phyloP scores from a whole-genome alignment of 2,329 filamentous ascomycete species.

The Claviceps maximensis region DNA sequence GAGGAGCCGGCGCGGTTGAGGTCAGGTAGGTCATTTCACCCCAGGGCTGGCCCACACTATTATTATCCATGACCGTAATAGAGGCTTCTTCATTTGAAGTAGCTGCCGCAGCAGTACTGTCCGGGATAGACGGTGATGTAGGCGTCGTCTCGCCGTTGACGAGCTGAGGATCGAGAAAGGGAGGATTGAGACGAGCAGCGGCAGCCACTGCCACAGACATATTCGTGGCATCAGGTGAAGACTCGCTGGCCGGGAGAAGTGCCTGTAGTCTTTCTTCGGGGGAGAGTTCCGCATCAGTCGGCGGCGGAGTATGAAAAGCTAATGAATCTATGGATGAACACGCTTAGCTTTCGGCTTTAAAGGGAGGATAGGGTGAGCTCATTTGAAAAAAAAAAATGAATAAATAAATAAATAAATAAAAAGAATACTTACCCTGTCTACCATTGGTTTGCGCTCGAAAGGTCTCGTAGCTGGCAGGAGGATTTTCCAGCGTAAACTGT shows the following conservation, averaged over 20 bases:
- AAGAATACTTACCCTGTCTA: conserved; percentile 13
- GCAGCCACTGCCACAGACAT: conserved; percentile 44
- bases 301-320: conserved; percentile 13
- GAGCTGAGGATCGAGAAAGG: conserved; percentile 40
- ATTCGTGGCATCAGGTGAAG: conserved; percentile 31
- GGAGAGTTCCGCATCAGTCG: conserved; percentile 22
- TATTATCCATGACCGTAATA: conserved; percentile 9
- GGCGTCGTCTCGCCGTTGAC: conserved; percentile 18
- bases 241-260: conserved; percentile 24
- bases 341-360: background rate
- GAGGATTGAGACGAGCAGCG: conserved; percentile 39
- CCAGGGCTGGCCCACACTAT: conserved; percentile 31
- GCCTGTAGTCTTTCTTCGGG: conserved; percentile 39
- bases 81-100: conserved; percentile 10
- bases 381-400: background rate
- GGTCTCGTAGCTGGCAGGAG: conserved; percentile 34
- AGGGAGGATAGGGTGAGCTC: background rate
- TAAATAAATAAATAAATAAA: conserved; percentile 6
- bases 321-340: conserved; percentile 5
- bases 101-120: conserved; percentile 10
- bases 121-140: conserved; percentile 15
- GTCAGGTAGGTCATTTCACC: conserved; percentile 39
- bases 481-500: conserved; percentile 45
- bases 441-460: conserved; percentile 11
- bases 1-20: conserved; percentile 19